Evolutionary conservation across 2,329 filamentous ascomycete genomes (phyloP).

Genomic region (Penicillium sp.): DNA sequence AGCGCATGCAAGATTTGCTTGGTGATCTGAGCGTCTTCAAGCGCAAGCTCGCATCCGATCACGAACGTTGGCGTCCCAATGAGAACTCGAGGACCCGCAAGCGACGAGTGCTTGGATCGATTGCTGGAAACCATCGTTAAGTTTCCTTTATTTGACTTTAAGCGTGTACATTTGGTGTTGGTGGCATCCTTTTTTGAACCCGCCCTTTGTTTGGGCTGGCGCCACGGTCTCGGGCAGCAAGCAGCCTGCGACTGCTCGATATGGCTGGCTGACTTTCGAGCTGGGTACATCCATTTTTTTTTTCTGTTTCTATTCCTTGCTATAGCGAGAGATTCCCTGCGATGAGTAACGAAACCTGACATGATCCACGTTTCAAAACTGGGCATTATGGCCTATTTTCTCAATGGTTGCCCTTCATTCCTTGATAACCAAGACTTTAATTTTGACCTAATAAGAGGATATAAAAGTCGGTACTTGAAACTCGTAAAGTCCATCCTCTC

Average conservation of each 20-base stretch:
- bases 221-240: slow-evolving; percentile 8
- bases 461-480: neutral
- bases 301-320: slow-evolving; percentile 18
- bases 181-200: slow-evolving; percentile 16
- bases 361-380: slow-evolving; percentile 20
- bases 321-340: slow-evolving; percentile 25
- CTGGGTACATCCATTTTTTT: slow-evolving; percentile 6
- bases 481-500: neutral
- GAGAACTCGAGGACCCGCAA: slow-evolving; percentile 27
- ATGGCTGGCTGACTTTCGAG: neutral
- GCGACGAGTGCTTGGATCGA: slow-evolving; percentile 34
- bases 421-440: neutral
- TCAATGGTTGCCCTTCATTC: neutral
- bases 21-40: slow-evolving; percentile 78
- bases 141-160: neutral
- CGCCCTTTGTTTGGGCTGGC: slow-evolving; percentile 18
- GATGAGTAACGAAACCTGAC: slow-evolving; percentile 28
- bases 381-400: neutral
- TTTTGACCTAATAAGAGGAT: neutral
- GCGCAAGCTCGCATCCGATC: slow-evolving; percentile 81
- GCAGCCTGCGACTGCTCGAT: neutral
- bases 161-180: slow-evolving; percentile 4
- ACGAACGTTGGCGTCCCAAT: slow-evolving; percentile 42
- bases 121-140: slow-evolving; percentile 33
- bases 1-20: slow-evolving; percentile 81